Base-by-base conservation (phyloP, 352 stramenopile species). In the Globisporangium parvum region DNA sequence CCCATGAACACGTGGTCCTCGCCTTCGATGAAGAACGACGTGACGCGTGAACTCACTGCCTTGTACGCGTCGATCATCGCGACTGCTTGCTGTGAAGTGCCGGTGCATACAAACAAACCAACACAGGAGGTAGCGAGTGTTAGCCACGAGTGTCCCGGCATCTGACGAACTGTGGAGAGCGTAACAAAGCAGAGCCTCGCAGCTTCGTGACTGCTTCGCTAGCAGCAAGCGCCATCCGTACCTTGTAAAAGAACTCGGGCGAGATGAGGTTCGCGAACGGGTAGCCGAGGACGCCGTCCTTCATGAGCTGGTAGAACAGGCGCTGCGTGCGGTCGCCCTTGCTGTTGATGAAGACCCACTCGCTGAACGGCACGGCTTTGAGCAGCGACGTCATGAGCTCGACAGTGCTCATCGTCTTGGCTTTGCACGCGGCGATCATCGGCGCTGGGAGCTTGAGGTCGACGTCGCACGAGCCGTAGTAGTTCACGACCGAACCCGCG, bases 301-400 rank as follows among this genome's bases (percentile, higher is more conserved):
- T 57, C 20, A 86, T 40, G 17, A 87, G 65, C 41, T 74, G 65
- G 62, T 86, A 89, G 62, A 80, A 89, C 28, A 72, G 70, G 11
- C 76, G 70, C 60, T 89, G 79, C 3, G 65, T 80, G 33, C 62
- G 61, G 61, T 89, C 79, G 51, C 47, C 67, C 51, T 78, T 85
- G 61, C 72, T 87, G 59, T 84, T 52, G 53, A 85, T 69, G 53
- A 81, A 85, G 12, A 89, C 50, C 79, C 79, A 89, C 46, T 83
- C 65, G 41, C 57, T 62, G 35, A 57, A 66, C 17, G 74, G 53
- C 18, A 68, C 65, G 15, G 55, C 51, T 35, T 78, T 52, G 28
- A 87, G 55, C 41, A 87, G 45, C 2, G 55, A 40, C 47, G 67
- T 60, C 35, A 85, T 67, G 46, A 90, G 57, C 20, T 85, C 62